phyloP scores from a whole-genome alignment of 495 filamentous ascomycete genomes.

The Staphylotrichum tortipilum region DNA sequence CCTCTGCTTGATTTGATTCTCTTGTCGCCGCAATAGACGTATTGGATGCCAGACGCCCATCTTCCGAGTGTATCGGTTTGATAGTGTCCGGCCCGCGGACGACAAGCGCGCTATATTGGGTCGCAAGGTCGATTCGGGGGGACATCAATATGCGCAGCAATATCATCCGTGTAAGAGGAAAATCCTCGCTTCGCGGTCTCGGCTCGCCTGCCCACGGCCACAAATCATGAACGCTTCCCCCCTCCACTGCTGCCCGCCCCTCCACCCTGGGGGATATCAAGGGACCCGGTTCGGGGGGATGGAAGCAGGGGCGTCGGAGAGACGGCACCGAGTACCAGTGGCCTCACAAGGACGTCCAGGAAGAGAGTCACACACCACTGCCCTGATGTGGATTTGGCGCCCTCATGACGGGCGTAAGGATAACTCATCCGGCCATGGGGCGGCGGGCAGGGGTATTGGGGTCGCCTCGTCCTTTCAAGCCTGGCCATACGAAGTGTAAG shows the following conservation, averaged over 20 bases:
- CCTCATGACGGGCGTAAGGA: background rate
- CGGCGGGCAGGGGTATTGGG: no score
- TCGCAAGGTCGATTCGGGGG: conserved; percentile 6
- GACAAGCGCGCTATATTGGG: conserved; percentile 19
- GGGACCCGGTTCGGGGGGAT: background rate
- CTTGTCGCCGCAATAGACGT: background rate
- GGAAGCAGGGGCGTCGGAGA: background rate
- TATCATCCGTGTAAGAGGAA: conserved; percentile 10
- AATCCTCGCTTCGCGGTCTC: conserved; percentile 15
- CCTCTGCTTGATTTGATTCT: background rate
- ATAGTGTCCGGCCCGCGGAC: conserved; percentile 5
- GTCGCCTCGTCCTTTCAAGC: no score
- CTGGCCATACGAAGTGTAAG: no score
- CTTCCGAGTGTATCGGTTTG: conserved; percentile 10
- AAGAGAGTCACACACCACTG: no score
- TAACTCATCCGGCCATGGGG: no score
- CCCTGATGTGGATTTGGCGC: background rate
- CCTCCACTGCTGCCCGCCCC: no score
- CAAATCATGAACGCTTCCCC: no score
- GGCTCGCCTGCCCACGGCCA: conserved; percentile 14
- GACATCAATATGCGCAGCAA: conserved; percentile 21
- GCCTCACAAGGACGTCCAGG: no score
- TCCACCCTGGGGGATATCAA: background rate
- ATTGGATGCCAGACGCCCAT: conserved; percentile 5
- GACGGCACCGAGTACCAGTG: background rate